Evolutionary conservation across 2,329 filamentous ascomycete genomes (phyloP), one percentile per base, ranked within the genome.

Genomic region (Bipolaris victoriae): DNA sequence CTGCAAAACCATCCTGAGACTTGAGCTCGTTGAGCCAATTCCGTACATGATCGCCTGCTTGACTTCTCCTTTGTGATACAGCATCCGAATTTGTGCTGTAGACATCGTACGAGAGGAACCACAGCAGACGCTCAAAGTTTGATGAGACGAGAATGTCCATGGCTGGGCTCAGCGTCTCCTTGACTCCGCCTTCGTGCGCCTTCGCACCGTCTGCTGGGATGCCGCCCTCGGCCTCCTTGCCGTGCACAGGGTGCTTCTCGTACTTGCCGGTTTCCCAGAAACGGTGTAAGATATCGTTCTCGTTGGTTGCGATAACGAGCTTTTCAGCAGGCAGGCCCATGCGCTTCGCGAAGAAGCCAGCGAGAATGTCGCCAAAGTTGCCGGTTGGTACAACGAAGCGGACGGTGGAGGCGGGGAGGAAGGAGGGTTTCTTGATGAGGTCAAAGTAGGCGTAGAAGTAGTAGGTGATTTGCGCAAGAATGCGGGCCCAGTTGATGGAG

Each of bases 131-230:
- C 82, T 99, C 95, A 74, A 99, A 98, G 81, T 99, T 99, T 76
- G 90, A 95, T 22, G 90, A 94, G 11, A 98, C 93, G 3, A 98
- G 83, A 64, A 98, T 98, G 76, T 99, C 95, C 95, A 99, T 98
- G 44, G 95, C 95, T 0, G 95, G 95, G 67, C 90, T 92, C 49
- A 96, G 84, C 0, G 95, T 99, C 80, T 96, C 93, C 79, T 92
- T 93, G 61, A 94, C 92, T 36, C 90, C 91, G 43, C 87, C 86
- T 43, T 80, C 78, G 58, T 92, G 87, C 7, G 85, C 84, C 67
- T 87, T 84, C 16, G 77, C 84, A 24, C 85, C 86, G 66, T 88
- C 85, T 51, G 80, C 80, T 3, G 76, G 76, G 20, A 85, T 74
- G 10, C 83, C 83, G 43, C 83, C 83, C 63, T 86, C 80, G 1